Evolutionary conservation across 1,139 yeast genomes (phyloP).

Genomic region (Candida buenavistaensis): DNA sequence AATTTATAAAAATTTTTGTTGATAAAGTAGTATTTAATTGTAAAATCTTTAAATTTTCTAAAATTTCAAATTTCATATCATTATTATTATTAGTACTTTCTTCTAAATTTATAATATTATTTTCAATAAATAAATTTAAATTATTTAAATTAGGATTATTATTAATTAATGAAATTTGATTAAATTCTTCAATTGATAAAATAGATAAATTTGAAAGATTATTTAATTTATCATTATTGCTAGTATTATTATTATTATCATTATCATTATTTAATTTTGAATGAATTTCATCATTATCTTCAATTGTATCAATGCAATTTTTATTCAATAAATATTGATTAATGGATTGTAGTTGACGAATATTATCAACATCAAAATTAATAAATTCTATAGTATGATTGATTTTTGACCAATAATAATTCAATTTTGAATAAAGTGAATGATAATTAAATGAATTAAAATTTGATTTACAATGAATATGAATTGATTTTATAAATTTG

Average conservation of each 20-base stretch:
- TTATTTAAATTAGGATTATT: constrained; percentile 12
- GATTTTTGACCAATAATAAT: constrained; percentile 10
- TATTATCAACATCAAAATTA: constrained; percentile 15
- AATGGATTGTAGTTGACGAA: constrained; percentile 13
- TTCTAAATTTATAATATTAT: not conserved
- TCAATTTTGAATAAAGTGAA: constrained; percentile 10
- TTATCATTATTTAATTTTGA: no score
- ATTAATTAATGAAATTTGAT: constrained; percentile 8
- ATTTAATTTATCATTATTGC: constrained; percentile 5
- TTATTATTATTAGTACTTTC: no score
- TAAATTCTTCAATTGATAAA: constrained; percentile 11
- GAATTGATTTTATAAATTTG: constrained; percentile 11
- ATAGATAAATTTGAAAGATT: constrained; percentile 15
- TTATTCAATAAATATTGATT: constrained; percentile 13
- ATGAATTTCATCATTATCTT: constrained; percentile 16
- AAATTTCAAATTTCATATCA: constrained; percentile 4
- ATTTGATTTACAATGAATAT: constrained; percentile 16
- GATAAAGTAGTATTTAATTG: constrained; percentile 15
- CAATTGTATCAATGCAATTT: constrained; percentile 9
- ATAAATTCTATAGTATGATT: constrained; percentile 15
- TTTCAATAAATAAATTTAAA: constrained; percentile 15
- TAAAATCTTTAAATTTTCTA: constrained; percentile 7
- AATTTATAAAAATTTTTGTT: constrained; percentile 11
- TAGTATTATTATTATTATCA: not conserved
- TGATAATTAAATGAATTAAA: constrained; percentile 13